Conservation (phyloP, 345 rosid genomes). For the Moricandia arvensis region DNA sequence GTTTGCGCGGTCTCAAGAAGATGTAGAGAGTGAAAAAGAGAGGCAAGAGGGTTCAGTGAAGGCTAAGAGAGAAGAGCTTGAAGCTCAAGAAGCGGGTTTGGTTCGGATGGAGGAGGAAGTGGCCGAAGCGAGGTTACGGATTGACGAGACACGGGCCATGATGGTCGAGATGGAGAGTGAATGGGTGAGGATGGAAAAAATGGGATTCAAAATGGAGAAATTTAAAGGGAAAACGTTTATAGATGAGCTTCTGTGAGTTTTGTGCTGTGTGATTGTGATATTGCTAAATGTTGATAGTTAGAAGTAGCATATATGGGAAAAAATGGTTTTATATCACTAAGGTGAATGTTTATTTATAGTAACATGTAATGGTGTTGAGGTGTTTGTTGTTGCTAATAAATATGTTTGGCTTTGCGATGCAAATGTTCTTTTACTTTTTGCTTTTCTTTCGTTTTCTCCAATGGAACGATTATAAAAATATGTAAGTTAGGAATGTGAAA, state of each 20-base stretch:
- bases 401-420: background rate
- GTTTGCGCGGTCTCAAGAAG: conserved; percentile 42
- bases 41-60: conserved; percentile 40
- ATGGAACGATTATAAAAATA: background rate
- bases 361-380: background rate
- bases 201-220: too few relatives aligned
- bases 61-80: conserved; percentile 47
- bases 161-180: conserved; percentile 53
- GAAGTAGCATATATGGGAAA: background rate
- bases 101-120: conserved; percentile 49
- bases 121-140: conserved; percentile 35
- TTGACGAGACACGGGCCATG: conserved; percentile 41
- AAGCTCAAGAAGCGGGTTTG: conserved; percentile 45
- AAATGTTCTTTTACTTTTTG: background rate
- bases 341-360: background rate
- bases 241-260: conserved; percentile 25
- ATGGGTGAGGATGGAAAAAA: conserved; percentile 34
- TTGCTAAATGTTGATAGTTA: background rate
- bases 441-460: background rate
- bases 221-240: conserved; percentile 46
- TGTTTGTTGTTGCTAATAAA: background rate
- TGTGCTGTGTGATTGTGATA: too few relatives aligned
- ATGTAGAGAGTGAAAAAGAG: conserved; percentile 45
- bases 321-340: background rate
- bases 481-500: too few relatives aligned